Conservation (phyloP, 768 basidiomycete genomes). For the Symmetrospora coprosmae region DNA sequence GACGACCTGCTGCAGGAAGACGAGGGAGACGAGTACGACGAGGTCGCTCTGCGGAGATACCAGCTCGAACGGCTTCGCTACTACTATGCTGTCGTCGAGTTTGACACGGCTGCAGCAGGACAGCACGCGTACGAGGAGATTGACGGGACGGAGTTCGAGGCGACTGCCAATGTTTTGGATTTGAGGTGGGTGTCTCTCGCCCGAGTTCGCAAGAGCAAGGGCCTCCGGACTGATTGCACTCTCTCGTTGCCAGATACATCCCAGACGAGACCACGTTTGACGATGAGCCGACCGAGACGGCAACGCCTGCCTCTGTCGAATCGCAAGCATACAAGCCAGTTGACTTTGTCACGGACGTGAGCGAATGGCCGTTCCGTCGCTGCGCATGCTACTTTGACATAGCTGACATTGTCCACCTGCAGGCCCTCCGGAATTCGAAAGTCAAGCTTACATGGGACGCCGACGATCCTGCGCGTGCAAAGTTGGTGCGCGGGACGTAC, state of each 20-base stretch:
- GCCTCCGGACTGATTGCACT: neutral
- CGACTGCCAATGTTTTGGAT: constrained; percentile 90
- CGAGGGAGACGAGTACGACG: constrained; percentile 53
- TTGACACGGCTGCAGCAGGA: constrained; percentile 62
- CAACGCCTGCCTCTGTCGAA: constrained; percentile 37
- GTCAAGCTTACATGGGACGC: constrained; percentile 98
- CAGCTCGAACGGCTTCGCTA: constrained; percentile 91
- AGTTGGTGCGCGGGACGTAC: constrained; percentile 1
- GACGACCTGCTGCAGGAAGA: constrained; percentile 53
- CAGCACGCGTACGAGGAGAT: constrained; percentile 68
- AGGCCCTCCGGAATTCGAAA: constrained; percentile 95
- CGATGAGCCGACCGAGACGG: constrained; percentile 46
- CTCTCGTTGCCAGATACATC: constrained; percentile 22
- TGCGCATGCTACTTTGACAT: no score
- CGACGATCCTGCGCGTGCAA: constrained; percentile 59
- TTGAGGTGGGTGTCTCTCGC: constrained; percentile 54
- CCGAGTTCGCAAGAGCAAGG: neutral
- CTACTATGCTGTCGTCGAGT: constrained; percentile 86
- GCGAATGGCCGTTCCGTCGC: constrained; percentile 33
- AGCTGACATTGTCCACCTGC: neutral
- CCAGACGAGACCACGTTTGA: constrained; percentile 34
- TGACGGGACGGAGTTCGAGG: constrained; percentile 87
- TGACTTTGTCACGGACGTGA: constrained; percentile 83
- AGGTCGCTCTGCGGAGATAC: constrained; percentile 72
- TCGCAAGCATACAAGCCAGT: constrained; percentile 50